Conservation (phyloP, 768 basidiomycete genomes). For the Rhodotorula babjevae region DNA sequence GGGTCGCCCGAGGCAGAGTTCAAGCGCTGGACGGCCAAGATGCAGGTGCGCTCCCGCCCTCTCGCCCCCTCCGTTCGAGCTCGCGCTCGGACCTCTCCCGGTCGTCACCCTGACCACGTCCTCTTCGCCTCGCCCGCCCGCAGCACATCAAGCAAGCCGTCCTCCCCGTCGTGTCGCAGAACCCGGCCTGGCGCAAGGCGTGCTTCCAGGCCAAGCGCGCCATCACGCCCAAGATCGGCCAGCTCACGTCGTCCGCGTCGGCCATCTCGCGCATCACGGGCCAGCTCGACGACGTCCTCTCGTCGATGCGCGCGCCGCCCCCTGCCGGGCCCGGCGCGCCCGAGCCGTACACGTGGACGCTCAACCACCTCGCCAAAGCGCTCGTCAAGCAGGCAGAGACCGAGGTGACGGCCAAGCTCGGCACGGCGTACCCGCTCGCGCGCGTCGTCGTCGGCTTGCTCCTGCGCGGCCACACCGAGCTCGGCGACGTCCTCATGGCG, state of each 20-base stretch:
- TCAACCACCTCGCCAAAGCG: conserved; percentile 82
- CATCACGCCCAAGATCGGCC: conserved; percentile 81
- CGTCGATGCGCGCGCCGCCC: conserved; percentile 41
- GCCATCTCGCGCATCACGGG: conserved; percentile 60
- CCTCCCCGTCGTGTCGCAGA: conserved; percentile 61
- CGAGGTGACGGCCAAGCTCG: conserved; percentile 83
- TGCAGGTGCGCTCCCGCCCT: conserved; percentile 20
- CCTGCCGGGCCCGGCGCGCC: conserved; percentile 40
- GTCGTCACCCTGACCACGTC: too few species aligned
- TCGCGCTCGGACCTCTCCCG: too few species aligned
- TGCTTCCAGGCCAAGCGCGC: conserved; percentile 68
- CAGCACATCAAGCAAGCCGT: conserved; percentile 36
- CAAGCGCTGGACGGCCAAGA: conserved; percentile 50
- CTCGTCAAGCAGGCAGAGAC: conserved; percentile 88
- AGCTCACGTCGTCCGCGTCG: conserved; percentile 66
- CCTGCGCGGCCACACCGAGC: conserved; percentile 56
- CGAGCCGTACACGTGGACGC: conserved; percentile 60
- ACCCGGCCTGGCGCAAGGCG: conserved; percentile 56
- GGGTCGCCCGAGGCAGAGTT: conserved; percentile 42
- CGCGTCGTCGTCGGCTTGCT: conserved; percentile 65
- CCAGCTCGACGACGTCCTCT: conserved; percentile 52
- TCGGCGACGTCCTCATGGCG: conserved; percentile 73
- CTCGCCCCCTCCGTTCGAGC: background rate
- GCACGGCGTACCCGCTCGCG: conserved; percentile 76
- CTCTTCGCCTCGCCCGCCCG: background rate